Conservation (phyloP, 352 stramenopile genomes). For the Phytopythium delawarense region DNA sequence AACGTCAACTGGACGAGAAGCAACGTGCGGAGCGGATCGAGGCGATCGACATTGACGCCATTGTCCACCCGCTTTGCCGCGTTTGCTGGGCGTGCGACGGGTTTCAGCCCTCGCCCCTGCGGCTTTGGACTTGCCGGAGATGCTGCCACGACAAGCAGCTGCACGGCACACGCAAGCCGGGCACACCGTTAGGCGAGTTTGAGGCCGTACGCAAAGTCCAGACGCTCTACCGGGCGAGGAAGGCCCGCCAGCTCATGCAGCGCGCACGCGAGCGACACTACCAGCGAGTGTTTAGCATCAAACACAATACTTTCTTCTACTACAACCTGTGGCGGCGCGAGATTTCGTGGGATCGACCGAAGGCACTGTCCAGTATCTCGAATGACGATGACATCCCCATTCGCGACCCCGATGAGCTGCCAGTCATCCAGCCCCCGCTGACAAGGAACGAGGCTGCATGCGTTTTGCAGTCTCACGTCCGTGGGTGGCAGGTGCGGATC, state of each 20-base stretch:
- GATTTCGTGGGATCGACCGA: slow-evolving; percentile 47
- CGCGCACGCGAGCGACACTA: slow-evolving; percentile 55
- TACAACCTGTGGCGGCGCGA: slow-evolving; percentile 60
- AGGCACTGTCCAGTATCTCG: slow-evolving; percentile 18
- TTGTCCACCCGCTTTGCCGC: slow-evolving; percentile 69
- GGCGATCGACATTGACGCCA: slow-evolving; percentile 53
- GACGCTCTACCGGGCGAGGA: slow-evolving; percentile 51
- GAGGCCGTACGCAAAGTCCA: slow-evolving; percentile 76
- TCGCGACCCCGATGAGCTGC: slow-evolving; percentile 57
- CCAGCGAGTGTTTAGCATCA: slow-evolving; percentile 72
- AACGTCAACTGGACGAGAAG: slow-evolving; percentile 26
- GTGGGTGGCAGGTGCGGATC: neutral
- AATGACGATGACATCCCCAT: slow-evolving; percentile 50
- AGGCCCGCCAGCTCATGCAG: slow-evolving; percentile 47
- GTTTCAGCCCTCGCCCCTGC: slow-evolving; percentile 62
- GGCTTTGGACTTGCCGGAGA: slow-evolving; percentile 63
- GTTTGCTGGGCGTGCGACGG: slow-evolving; percentile 75
- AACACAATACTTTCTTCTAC: slow-evolving; percentile 73
- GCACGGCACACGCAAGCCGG: slow-evolving; percentile 39
- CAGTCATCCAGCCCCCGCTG: slow-evolving; percentile 38
- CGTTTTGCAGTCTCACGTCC: slow-evolving; percentile 31
- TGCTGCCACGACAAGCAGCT: slow-evolving; percentile 72
- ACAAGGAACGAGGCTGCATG: slow-evolving; percentile 48
- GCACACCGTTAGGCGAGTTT: slow-evolving; percentile 49
- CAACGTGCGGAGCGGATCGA: slow-evolving; percentile 45